Conservation (phyloP, 2,329 filamentous ascomycete genomes). For the Hypoxylon sp. region DNA sequence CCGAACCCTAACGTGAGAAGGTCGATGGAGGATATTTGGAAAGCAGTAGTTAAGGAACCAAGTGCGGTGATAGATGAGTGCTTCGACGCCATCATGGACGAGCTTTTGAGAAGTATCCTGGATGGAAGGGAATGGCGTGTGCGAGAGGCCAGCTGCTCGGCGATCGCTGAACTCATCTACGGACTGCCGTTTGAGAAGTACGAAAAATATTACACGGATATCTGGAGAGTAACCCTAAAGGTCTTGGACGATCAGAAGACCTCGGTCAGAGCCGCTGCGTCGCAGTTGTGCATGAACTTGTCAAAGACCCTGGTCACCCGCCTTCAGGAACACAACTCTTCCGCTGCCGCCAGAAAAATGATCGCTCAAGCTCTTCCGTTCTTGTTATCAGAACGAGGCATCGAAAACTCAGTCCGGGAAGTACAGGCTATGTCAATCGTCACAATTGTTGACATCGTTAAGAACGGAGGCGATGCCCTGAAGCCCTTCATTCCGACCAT, state of each 20-base stretch:
- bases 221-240: conserved; percentile 88
- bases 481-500: conserved; percentile 85
- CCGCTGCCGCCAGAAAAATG: conserved; percentile 80
- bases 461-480: conserved; percentile 84
- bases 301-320: conserved; percentile 88
- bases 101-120: conserved; percentile 85
- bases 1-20: conserved; percentile 92
- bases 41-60: conserved; percentile 90
- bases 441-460: conserved; percentile 88
- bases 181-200: conserved; percentile 82
- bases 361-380: conserved; percentile 90
- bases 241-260: conserved; percentile 97
- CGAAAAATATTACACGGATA: conserved; percentile 83
- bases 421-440: conserved; percentile 85
- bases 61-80: conserved; percentile 79
- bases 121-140: conserved; percentile 90
- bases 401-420: conserved; percentile 89
- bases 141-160: conserved; percentile 90
- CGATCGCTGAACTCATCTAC: conserved; percentile 87
- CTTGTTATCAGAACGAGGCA: conserved; percentile 85
- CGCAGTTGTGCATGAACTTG: conserved; percentile 83
- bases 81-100: conserved; percentile 89
- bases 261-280: conserved; percentile 83
- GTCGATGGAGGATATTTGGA: conserved; percentile 99
- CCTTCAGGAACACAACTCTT: conserved; percentile 80